Evolutionary conservation across 768 basidiomycete species (phyloP), one percentile per base, ranked within the genome.

Genomic region (Austroboletus eburneus): DNA sequence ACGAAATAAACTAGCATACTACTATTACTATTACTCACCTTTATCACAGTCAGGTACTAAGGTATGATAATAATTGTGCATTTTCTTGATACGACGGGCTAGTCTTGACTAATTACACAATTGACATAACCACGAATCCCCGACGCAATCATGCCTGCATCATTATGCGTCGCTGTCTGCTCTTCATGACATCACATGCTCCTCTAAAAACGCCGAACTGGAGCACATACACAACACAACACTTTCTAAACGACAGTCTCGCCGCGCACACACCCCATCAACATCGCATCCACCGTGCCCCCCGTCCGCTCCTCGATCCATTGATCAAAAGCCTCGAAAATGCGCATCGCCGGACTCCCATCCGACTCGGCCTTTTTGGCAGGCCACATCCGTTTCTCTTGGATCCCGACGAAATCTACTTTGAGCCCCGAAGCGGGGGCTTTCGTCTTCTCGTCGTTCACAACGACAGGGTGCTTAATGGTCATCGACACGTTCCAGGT

Each of bases 311-410:
- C 71, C 22, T 82, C 78, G 32, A 95, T 68, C 87, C 90, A 91
- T 7, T 49, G 63, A 63, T 95, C 90, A 27, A 96, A 70, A 42
- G 74, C 67, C 54, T 83, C 76, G 55, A 98, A 90, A 45, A 95
- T 60, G 49, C 63, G 63, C 81, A 94, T 87, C 23, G 85, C 76
- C 2, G 79, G 61, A 62, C 73, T 64, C 68, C 78, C 68, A 66
- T 73, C 63, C 63, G 64, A 65, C 68, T 81, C 65, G 1, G 57
- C 57, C 56, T 62, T 64, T 56, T 83, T 88, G 3, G 72, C 90
- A 0, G 90, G 89, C 86, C 87, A 93, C 77, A 92, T 87, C 34
- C 79, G 83, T 49, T 77, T 82, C 72, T 90, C 85, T 65, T 89
- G 83, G 30, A 96, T 74, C 1, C 90, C 90, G 10, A 88, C 75